phyloP scores from a whole-genome alignment of 140 eudicot genomes.

The Flaveria floridana region DNA sequence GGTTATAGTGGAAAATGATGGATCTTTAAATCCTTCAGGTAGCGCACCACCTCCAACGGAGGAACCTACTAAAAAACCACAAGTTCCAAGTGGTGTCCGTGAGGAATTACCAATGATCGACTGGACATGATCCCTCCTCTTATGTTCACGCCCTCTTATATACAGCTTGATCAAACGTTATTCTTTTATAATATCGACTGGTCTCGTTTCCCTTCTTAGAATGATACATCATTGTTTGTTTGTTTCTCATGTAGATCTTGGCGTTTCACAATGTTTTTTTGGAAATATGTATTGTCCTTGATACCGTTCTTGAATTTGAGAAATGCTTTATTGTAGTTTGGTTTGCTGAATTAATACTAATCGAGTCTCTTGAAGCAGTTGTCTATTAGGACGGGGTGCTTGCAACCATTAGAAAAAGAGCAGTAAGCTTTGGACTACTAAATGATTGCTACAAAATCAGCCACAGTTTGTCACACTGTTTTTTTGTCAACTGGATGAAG shows the following conservation, averaged over 20 bases:
- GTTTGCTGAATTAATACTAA: background rate
- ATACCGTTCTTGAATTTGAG: background rate
- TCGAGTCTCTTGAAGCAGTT: background rate
- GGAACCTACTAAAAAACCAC: constrained; percentile 35
- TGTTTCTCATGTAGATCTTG: constrained; percentile 10
- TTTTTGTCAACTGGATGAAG: too few species aligned
- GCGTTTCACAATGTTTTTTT: background rate
- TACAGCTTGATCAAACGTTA: constrained; percentile 10
- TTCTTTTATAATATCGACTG: background rate
- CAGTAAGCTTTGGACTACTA: too few species aligned
- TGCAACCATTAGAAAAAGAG: too few species aligned
- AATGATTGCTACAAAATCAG: too few species aligned
- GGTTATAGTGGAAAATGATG: constrained; percentile 31
- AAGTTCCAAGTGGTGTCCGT: constrained; percentile 46
- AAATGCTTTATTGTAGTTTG: background rate
- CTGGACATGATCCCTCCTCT: constrained; percentile 43
- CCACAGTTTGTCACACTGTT: too few species aligned
- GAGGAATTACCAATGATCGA: constrained; percentile 51
- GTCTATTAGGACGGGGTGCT: background rate
- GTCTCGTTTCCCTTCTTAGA: background rate
- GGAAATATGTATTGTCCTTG: background rate
- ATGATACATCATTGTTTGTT: background rate
- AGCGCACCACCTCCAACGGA: constrained; percentile 28
- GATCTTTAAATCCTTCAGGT: constrained; percentile 31
- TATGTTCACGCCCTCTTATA: constrained; percentile 13